A percentile compares a stretch with the other conserved stretches of the same genome.
These are phyloP conservation scores for Xylaria sp. DNA, from an alignment of 2,329 filamentous ascomycete species.

Conservation along the genomic window DNA sequence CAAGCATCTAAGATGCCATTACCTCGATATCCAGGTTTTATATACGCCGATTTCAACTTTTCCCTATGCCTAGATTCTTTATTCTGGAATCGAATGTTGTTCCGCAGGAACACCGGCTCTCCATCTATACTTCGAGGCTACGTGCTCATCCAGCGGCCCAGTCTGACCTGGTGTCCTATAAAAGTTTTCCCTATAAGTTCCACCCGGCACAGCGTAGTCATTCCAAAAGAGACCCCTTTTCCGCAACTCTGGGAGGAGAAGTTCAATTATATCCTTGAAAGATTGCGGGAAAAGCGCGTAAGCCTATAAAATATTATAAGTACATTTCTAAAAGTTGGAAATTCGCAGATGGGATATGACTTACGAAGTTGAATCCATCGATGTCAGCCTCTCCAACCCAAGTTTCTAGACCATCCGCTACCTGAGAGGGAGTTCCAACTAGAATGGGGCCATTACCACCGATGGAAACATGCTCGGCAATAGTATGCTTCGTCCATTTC, in stretches of 20 bases:
- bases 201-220: constrained; percentile 58
- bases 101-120: constrained; percentile 39
- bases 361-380: constrained; percentile 76
- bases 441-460: constrained; percentile 70
- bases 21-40: constrained; percentile 5
- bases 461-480: constrained; percentile 70
- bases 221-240: constrained; percentile 63
- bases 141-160: constrained; percentile 57
- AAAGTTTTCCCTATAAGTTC: constrained; percentile 67
- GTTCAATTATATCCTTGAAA: constrained; percentile 70
- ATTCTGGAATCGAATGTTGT: constrained; percentile 41
- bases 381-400: constrained; percentile 74
- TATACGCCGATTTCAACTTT: constrained; percentile 5
- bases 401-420: constrained; percentile 70
- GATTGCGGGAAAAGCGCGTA: constrained; percentile 71
- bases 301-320: constrained; percentile 45
- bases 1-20: constrained; percentile 5
- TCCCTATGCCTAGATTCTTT: constrained; percentile 5
- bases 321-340: background rate
- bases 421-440: constrained; percentile 67
- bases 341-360: constrained; percentile 35
- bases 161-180: constrained; percentile 56
- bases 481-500: constrained; percentile 75
- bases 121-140: constrained; percentile 57
- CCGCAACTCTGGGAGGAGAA: constrained; percentile 68